A percentile compares a stretch with the other conserved stretches of the same genome.
These are phyloP conservation scores for Plasmodium fragile DNA, from an alignment of 169 alveolate species.

Conservation along the genomic window DNA sequence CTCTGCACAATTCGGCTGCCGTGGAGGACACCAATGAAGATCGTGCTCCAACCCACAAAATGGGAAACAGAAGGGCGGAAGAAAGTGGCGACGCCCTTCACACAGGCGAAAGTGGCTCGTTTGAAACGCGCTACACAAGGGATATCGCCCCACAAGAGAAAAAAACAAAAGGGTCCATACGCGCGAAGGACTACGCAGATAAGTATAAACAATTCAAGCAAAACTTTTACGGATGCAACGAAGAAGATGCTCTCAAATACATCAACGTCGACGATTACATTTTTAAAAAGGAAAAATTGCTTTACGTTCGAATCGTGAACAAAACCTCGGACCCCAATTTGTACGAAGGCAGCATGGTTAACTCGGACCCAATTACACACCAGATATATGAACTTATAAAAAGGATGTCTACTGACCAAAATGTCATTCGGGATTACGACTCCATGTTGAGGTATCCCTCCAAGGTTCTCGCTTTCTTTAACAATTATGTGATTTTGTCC, in stretches of 20 bases:
- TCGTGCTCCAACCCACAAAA: background rate
- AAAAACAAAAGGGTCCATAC: constrained; percentile 6
- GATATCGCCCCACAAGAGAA: background rate
- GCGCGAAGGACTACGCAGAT: constrained; percentile 34
- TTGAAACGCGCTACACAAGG: background rate
- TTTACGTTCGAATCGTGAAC: constrained; percentile 70
- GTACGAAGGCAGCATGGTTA: constrained; percentile 74
- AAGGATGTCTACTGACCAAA: constrained; percentile 28
- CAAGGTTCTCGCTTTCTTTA: constrained; percentile 55
- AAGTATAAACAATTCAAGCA: constrained; percentile 45
- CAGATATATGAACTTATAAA: constrained; percentile 55
- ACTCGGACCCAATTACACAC: constrained; percentile 17
- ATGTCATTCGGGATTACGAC: constrained; percentile 9
- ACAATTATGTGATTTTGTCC: constrained; percentile 55
- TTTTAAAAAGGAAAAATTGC: constrained; percentile 56
- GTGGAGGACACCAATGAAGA: background rate
- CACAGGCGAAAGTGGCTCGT: background rate
- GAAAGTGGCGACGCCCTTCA: background rate
- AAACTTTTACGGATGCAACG: constrained; percentile 56
- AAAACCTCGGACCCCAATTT: constrained; percentile 55
- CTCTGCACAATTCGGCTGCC: background rate
- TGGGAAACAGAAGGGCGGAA: background rate
- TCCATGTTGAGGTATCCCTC: constrained; percentile 65
- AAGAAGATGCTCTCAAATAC: constrained; percentile 69
- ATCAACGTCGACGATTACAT: constrained; percentile 70